These are phyloP conservation scores for Selenicereus undatus DNA, from an alignment of 148 eudicot genomes.

Conservation along the genomic window DNA sequence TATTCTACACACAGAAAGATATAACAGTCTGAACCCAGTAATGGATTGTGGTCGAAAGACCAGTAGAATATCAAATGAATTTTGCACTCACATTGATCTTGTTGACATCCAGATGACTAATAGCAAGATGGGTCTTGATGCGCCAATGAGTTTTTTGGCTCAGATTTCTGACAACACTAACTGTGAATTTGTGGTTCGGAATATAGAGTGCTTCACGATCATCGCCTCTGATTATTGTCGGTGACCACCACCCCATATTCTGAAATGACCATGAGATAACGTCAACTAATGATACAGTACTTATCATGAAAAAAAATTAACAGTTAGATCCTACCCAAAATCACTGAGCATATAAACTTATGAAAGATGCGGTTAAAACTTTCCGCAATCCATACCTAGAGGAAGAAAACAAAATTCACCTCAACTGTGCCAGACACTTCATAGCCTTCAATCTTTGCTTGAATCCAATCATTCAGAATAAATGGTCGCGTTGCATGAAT, in stretches of 20 bases:
- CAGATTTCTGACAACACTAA: slow-evolving; percentile 83
- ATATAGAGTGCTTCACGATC: slow-evolving; percentile 94
- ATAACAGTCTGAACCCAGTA: slow-evolving; percentile 2
- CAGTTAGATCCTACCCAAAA: not conserved
- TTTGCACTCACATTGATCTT: slow-evolving; percentile 69
- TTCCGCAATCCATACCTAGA: not conserved
- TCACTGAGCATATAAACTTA: not conserved
- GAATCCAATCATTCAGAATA: slow-evolving; percentile 83
- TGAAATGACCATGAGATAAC: slow-evolving; percentile 25
- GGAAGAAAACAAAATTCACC: slow-evolving; percentile 44
- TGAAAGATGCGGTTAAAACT: not conserved
- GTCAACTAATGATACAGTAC: not conserved
- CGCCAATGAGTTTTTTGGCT: slow-evolving; percentile 97
- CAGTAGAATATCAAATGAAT: not conserved
- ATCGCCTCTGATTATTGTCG: slow-evolving; percentile 90
- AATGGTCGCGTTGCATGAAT: slow-evolving; percentile 95
- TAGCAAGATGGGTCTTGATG: slow-evolving; percentile 80
- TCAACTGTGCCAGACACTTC: slow-evolving; percentile 97
- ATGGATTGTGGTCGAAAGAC: not conserved
- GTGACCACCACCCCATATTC: slow-evolving; percentile 99
- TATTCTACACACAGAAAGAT: slow-evolving; percentile 46
- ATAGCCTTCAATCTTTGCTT: slow-evolving; percentile 90
- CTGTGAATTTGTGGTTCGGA: slow-evolving; percentile 92
- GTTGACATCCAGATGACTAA: slow-evolving; percentile 79
- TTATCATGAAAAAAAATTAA: not conserved